Evolutionary conservation across 2,329 filamentous ascomycete genomes (phyloP), one percentile per base, ranked within the genome.

Genomic region (Penicillium sp.): DNA sequence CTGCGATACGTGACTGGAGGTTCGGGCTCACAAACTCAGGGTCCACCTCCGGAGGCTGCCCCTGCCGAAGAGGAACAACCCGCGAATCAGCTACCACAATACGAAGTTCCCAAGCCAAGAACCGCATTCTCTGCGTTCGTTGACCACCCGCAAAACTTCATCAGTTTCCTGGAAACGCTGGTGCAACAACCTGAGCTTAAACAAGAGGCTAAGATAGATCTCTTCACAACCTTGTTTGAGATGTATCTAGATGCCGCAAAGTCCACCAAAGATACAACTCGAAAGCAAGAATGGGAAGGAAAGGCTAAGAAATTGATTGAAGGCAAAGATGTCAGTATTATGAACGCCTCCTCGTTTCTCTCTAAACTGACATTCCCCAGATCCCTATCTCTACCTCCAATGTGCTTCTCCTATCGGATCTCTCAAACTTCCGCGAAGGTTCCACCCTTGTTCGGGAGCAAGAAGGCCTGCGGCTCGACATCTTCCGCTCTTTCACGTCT

Each of bases 101-200:
- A 99, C 75, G 87, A 86, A 5, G 83, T 90, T 2, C 94, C 95
- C 0, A 90, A 89, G 59, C 94, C 95, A 5, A 83, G 94, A 61
- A 92, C 89, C 1, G 94, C 95, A 0, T 99, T 99, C 70, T 97
- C 95, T 1, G 94, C 91, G 0, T 99, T 99, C 70, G 93, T 99
- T 60, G 94, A 97, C 69, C 93, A 97, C 71, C 86, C 95, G 0
- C 86, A 93, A 59, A 88, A 97, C 70, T 98, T 99, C 68, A 94
- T 98, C 63, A 81, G 87, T 15, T 99, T 99, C 72, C 82, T 99
- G 0, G 94, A 99, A 76, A 92, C 92, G 5, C 93, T 94, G 61
- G 84, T 96, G 5, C 81, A 88, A 52, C 88, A 92, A 59, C 82
- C 87, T 20, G 83, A 85, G 22, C 76, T 96, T n/a, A 87, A 86